A percentile compares a stretch with the other conserved stretches of the same genome.
phyloP scores from a whole-genome alignment of 2,329 filamentous ascomycete species.

The Calonectria pseudoreteaudii region DNA sequence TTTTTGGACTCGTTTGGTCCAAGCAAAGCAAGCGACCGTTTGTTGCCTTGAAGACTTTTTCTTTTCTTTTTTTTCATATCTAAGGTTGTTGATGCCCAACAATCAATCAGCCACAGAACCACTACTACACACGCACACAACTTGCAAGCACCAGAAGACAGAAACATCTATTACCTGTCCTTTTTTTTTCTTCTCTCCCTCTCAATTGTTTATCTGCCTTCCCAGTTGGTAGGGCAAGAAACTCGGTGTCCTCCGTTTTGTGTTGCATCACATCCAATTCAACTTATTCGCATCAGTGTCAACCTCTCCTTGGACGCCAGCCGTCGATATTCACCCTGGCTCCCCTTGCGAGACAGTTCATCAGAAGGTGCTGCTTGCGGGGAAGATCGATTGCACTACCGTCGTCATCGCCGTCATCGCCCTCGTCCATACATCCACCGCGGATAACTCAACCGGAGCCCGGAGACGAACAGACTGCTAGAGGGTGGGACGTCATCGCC shows the following conservation, averaged over 20 bases:
- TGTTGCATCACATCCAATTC: background rate
- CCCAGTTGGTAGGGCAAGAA: background rate
- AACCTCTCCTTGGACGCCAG: background rate
- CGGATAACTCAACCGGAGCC: conserved; percentile 20
- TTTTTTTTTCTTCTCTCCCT: no score
- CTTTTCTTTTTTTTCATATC: background rate
- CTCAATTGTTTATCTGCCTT: background rate
- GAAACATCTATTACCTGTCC: background rate
- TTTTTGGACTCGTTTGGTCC: background rate
- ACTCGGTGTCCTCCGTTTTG: background rate
- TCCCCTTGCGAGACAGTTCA: background rate
- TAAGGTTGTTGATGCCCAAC: conserved; percentile 1
- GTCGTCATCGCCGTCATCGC: conserved; percentile 1
- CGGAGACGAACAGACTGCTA: conserved; percentile 12
- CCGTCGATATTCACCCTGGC: background rate
- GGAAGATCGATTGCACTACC: background rate
- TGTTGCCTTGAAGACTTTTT: conserved; percentile 6
- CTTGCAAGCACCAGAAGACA: background rate
- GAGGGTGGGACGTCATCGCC: conserved; percentile 39
- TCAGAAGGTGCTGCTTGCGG: background rate
- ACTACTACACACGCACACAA: background rate
- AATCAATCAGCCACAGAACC: background rate
- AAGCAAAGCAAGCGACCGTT: background rate
- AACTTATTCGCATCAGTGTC: background rate
- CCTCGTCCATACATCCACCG: conserved; percentile 10